Percentiles rank a stretch among this genome's conserved stretches.
Conservation (phyloP, 345 rosid species). For the Rhizophora mangle region DNA sequence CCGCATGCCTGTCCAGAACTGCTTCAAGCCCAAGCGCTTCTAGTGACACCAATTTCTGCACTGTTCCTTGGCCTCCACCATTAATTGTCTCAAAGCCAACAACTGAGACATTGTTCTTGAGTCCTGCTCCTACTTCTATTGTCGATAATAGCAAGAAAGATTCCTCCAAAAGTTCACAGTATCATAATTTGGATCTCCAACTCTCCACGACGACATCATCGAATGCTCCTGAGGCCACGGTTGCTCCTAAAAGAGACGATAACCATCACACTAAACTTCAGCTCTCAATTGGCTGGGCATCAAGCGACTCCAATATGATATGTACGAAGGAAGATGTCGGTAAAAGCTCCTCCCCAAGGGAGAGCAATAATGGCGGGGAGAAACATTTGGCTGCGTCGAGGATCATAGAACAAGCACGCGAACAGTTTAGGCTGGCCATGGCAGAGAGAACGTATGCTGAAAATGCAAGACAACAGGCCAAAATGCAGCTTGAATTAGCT, state of each 20-base stretch:
- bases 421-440: conserved; percentile 53
- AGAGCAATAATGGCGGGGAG: conserved; percentile 13
- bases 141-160: conserved; percentile 4
- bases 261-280: conserved; percentile 49
- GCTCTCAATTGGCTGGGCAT: conserved; percentile 51
- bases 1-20: conserved; percentile 52
- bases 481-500: conserved; percentile 69
- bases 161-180: conserved; percentile 16
- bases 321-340: conserved; percentile 7
- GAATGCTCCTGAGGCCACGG: conserved; percentile 19
- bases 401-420: conserved; percentile 38
- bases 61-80: conserved; percentile 40
- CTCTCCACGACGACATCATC: conserved; percentile 44
- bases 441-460: conserved; percentile 58
- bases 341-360: conserved; percentile 19
- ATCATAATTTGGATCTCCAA: conserved; percentile 66
- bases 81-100: conserved; percentile 32
- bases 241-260: conserved; percentile 36
- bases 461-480: conserved; percentile 61
- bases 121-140: conserved; percentile 6
- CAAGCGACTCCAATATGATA: conserved; percentile 38
- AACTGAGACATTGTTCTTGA: conserved; percentile 24
- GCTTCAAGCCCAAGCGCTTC: conserved; percentile 66
- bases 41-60: conserved; percentile 45
- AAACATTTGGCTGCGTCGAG: conserved; percentile 23